Evolutionary conservation across 192 early-diverging fungal genomes (phyloP), one percentile per base, ranked within the genome.

Genomic region (Backusella psychrophila): DNA sequence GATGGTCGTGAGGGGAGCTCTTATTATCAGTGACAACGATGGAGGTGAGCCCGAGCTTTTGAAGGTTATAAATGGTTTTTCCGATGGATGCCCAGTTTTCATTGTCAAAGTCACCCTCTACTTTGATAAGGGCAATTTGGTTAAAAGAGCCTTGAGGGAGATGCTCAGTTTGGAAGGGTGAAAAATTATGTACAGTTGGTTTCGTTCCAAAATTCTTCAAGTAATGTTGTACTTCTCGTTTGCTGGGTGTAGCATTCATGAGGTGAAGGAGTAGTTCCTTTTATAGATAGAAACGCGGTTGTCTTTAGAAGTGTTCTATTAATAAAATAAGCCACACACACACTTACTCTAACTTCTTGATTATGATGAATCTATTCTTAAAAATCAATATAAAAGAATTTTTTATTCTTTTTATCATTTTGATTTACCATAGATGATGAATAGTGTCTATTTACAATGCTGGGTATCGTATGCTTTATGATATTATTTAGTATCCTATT

Each of bases 241-340:
- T 87, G 15, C 87, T 89, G 5, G 91, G 92, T 29, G 83, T 34
- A 0, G 90, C 86, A 63, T 79, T 80, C 82, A 93, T 85, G 52
- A 93, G 81, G 71, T 90, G 85, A 44, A 87, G 80, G 46, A 93
- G 83, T 23, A 93, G 79, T 41, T 91, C 85, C 90, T 90, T 63
- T 63, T 63, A 23, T 59, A 23, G 19, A 11, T 56, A 9, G 19
- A 53, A 21, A 63, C 12, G 29, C 46, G 46, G 5, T 49, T 19
- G 46, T n/a, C 19, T 49, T 49, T 63, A 63, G n/a, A 63, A 21
- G 19, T 11, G 26, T 2, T 63, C 26, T 29, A 29, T 29, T 26
- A 14, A 63, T 29, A 63, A 63, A 63, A 63, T 29, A 63, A 63
- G 21, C 11, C 11, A 26, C 26, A 63, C 5, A 17, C 4, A 9